Conservation (phyloP, 257 asterid species). For the Ilex asprella region DNA sequence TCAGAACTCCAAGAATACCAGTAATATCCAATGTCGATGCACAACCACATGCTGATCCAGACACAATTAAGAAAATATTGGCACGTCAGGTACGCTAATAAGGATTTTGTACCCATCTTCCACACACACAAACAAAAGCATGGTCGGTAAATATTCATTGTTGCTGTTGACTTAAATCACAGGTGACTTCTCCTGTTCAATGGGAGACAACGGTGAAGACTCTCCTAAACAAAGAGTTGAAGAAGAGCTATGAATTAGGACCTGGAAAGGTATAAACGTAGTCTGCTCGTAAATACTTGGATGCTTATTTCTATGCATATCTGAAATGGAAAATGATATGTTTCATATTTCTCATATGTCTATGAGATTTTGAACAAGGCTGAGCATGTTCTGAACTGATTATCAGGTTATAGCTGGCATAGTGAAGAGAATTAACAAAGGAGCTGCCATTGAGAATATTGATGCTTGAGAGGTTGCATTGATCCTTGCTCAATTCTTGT, state of each 20-base stretch:
- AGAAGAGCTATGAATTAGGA: constrained; percentile 68
- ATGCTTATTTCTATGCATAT: no score
- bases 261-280: constrained; percentile 57
- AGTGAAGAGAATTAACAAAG: constrained; percentile 79
- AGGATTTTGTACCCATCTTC: no score
- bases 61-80: constrained; percentile 64
- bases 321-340: no score
- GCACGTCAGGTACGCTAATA: constrained; percentile 63
- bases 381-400: not conserved
- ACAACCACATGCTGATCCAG: constrained; percentile 56
- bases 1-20: constrained; percentile 74
- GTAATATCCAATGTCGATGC: constrained; percentile 96
- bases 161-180: not conserved
- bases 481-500: no score
- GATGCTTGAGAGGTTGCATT: constrained; percentile 31
- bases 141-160: no score
- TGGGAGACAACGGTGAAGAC: constrained; percentile 47
- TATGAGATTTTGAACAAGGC: not conserved
- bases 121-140: no score
- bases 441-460: constrained; percentile 68
- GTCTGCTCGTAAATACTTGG: not conserved
- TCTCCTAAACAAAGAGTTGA: constrained; percentile 29
- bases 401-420: constrained; percentile 85
- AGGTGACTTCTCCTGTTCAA: constrained; percentile 56
- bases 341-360: not conserved